Conservation (phyloP, 306 rosid genomes). For the Trifolium repens region DNA sequence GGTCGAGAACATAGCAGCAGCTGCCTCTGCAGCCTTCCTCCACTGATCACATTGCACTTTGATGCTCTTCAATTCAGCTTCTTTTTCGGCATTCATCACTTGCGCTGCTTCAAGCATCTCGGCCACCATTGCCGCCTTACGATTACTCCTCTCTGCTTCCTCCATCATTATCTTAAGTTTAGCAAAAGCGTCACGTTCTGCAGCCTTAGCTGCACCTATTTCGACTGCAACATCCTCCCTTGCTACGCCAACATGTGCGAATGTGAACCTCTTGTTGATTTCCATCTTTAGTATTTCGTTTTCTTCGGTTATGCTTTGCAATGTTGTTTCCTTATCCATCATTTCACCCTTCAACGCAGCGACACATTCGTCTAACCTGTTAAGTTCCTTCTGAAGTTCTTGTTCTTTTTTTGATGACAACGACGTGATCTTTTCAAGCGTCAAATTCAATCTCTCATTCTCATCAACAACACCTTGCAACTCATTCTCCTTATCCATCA, state of each 20-base stretch:
- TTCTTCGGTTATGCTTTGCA: slow-evolving; percentile 74
- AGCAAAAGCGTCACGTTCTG: slow-evolving; percentile 62
- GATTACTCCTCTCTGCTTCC: slow-evolving; percentile 66
- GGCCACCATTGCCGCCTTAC: slow-evolving; percentile 57
- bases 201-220: slow-evolving; percentile 60
- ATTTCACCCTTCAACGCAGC: slow-evolving; percentile 61
- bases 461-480: slow-evolving; percentile 77
- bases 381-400: slow-evolving; percentile 58
- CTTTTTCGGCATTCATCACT: slow-evolving; percentile 69
- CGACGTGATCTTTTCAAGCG: slow-evolving; percentile 48
- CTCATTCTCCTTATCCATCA: slow-evolving; percentile 93
- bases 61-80: slow-evolving; percentile 73
- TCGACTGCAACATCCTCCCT: slow-evolving; percentile 50
- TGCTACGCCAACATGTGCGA: slow-evolving; percentile 44
- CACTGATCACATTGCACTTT: slow-evolving; percentile 93
- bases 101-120: slow-evolving; percentile 82
- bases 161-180: slow-evolving; percentile 75
- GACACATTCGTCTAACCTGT: slow-evolving; percentile 56
- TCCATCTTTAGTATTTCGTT: slow-evolving; percentile 70
- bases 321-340: slow-evolving; percentile 80
- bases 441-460: slow-evolving; percentile 70
- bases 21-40: slow-evolving; percentile 99
- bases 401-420: slow-evolving; percentile 56
- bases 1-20: slow-evolving; percentile 77
- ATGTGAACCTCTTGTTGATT: slow-evolving; percentile 48